These are phyloP conservation scores for Citrullus mucosospermus DNA, from an alignment of 306 rosid genomes.

Conservation along the genomic window DNA sequence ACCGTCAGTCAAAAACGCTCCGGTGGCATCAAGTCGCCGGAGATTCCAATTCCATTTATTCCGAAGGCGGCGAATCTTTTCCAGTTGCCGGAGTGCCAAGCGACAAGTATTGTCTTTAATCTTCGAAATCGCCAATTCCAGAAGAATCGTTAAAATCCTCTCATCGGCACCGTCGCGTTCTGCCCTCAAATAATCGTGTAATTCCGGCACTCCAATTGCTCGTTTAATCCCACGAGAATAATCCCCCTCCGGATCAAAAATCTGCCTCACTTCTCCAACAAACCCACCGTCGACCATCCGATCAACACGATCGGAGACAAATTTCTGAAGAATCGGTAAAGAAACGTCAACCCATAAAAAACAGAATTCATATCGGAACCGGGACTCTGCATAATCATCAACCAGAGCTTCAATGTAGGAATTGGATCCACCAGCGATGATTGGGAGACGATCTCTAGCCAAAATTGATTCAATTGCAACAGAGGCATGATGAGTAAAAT, in stretches of 20 bases:
- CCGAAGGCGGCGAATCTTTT: conserved; percentile 1
- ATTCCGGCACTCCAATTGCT: conserved; percentile 14
- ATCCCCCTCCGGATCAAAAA: conserved; percentile 5
- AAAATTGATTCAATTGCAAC: conserved; percentile 3
- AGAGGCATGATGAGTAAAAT: conserved; percentile 3
- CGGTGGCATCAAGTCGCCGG: neutral
- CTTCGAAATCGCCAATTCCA: neutral
- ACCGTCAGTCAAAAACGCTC: neutral
- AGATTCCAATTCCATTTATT: conserved; percentile 3
- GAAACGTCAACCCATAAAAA: conserved; percentile 14
- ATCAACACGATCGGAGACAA: conserved; percentile 4
- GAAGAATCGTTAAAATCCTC: neutral
- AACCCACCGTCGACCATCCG: conserved; percentile 11
- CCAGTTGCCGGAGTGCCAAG: neutral
- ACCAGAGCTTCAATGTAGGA: conserved; percentile 11
- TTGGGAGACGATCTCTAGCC: neutral
- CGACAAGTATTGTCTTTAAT: conserved; percentile 8
- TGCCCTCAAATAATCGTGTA: conserved; percentile 2
- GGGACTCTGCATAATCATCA: neutral
- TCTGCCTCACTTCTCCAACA: neutral
- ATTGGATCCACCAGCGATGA: conserved; percentile 14
- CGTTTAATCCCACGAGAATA: conserved; percentile 9
- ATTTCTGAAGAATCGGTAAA: neutral
- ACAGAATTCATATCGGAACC: conserved; percentile 5
- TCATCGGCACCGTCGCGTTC: conserved; percentile 2